phyloP scores from a whole-genome alignment of 164 flowering plant genomes.

The Berberis vulgaris region DNA sequence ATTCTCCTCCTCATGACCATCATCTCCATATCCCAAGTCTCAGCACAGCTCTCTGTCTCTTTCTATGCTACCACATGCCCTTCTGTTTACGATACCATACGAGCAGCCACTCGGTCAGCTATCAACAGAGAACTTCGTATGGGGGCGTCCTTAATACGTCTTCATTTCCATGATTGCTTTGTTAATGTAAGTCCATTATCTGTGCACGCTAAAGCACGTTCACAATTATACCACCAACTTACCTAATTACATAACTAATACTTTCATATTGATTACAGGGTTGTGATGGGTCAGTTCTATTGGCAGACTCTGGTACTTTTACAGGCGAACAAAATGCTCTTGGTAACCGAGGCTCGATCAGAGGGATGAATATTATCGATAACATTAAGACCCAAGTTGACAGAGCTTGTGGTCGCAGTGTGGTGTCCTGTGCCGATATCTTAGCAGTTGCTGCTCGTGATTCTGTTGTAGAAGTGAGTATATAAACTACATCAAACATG shows the following conservation, averaged over 20 bases:
- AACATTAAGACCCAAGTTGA: constrained; percentile 4
- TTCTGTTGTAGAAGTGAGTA: constrained; percentile 4
- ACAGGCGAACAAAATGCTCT: not conserved
- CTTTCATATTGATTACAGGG: constrained; percentile 9
- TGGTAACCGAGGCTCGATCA: not conserved
- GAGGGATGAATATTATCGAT: not conserved
- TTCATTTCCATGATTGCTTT: constrained; percentile 4
- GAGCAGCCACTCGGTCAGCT: not conserved
- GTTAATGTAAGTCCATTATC: not conserved
- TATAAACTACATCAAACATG: too few species aligned
- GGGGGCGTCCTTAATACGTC: not conserved
- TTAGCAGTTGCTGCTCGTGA: constrained; percentile 1
- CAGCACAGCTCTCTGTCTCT: not conserved
- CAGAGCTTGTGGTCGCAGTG: not conserved
- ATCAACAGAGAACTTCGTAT: constrained; percentile 22
- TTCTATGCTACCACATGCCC: not conserved
- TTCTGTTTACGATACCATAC: not conserved
- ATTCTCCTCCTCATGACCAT: not conserved
- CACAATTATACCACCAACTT: not conserved
- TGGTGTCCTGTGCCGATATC: constrained; percentile 3
- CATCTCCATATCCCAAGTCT: not conserved
- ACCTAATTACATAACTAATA: not conserved
- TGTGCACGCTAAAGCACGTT: not conserved
- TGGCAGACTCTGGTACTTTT: not conserved
- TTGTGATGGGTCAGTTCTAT: constrained; percentile 6